A percentile compares a stretch with the other conserved stretches of the same genome.
phyloP scores from a whole-genome alignment of 768 basidiomycete genomes.

The Suillus cothurnatus region DNA sequence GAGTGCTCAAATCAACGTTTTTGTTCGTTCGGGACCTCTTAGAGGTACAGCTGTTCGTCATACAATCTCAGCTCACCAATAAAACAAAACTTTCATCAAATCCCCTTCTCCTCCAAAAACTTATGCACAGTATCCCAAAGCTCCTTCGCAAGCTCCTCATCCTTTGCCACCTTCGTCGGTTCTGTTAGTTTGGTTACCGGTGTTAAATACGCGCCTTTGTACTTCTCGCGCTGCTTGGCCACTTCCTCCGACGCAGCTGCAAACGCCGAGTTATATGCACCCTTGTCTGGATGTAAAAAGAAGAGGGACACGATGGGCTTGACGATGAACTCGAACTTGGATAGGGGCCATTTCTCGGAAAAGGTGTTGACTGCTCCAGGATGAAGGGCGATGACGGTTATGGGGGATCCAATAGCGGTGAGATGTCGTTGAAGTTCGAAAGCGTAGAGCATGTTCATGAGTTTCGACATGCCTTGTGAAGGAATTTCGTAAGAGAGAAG shows the following conservation, averaged over 20 bases:
- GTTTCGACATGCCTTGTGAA: slow-evolving; percentile 48
- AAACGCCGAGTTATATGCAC: slow-evolving; percentile 29
- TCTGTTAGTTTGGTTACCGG: slow-evolving; percentile 23
- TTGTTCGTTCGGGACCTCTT: neutral
- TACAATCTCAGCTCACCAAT: neutral
- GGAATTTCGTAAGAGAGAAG: neutral
- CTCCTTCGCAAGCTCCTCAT: slow-evolving; percentile 29
- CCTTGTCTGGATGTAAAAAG: slow-evolving; percentile 21
- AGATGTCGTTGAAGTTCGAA: slow-evolving; percentile 52
- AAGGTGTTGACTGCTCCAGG: slow-evolving; percentile 35
- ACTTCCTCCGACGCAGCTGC: slow-evolving; percentile 34
- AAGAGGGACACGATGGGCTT: slow-evolving; percentile 22
- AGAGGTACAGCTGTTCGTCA: neutral
- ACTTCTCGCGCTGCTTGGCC: slow-evolving; percentile 22
- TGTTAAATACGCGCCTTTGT: slow-evolving; percentile 32
- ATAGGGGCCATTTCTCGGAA: neutral
- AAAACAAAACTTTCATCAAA: slow-evolving; percentile 11
- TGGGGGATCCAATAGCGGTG: slow-evolving; percentile 31
- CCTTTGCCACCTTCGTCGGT: slow-evolving; percentile 16
- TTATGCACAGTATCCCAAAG: slow-evolving; percentile 31
- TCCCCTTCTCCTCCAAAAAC: slow-evolving; percentile 25
- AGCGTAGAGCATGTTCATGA: slow-evolving; percentile 53
- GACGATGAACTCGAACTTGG: slow-evolving; percentile 20
- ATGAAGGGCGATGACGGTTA: slow-evolving; percentile 31
- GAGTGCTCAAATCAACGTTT: too few species aligned